Evolutionary conservation across 768 basidiomycete species (phyloP), one percentile per base, ranked within the genome.

Genomic region (Tephrocybe sp.): DNA sequence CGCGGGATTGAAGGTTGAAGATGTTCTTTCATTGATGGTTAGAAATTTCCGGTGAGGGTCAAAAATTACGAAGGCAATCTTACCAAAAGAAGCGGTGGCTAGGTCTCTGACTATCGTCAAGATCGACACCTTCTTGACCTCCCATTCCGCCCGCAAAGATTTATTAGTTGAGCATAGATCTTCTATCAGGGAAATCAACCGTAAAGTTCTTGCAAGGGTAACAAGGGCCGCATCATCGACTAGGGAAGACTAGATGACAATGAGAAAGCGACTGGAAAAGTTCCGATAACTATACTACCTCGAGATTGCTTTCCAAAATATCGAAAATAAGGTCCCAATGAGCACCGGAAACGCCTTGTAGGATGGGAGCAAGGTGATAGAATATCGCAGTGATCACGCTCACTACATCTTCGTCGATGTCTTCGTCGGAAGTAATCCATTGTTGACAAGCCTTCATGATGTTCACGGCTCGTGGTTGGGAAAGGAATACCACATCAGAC

Each of bases 301-400:
- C 94, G 2, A 98, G 72, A 58, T 89, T 91, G 50, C 76, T 88
- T 65, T 95, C 94, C 11, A 95, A 61, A 13, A 97, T 66, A 61
- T 97, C 94, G 63, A 91, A 94, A 4, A 94, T 82, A 27, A 94
- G 79, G 42, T 91, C 88, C 97, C 97, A 99, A 65, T 98, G 97
- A 0, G 78, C 71, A 0, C 95, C 97, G 12, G 82, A 73, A 1
- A 95, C 75, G 60, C 83, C 88, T 66, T 97, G 93, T 51, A 98
- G 67, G 46, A 97, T 86, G 2, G 94, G 94, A 1, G 84, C 90
- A 1, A 97, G 72, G 48, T 86, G 75, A 37, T 76, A 67, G 61
- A 91, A 90, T 3, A 97, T 63, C 52, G 83, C 64, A 6, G 88
- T 83, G 72, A 95, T 83, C 45, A 76, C 79, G 50, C 80, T 83